phyloP scores from a whole-genome alignment of 73 alveolate species.

The Tetrahymena malaccensis region DNA sequence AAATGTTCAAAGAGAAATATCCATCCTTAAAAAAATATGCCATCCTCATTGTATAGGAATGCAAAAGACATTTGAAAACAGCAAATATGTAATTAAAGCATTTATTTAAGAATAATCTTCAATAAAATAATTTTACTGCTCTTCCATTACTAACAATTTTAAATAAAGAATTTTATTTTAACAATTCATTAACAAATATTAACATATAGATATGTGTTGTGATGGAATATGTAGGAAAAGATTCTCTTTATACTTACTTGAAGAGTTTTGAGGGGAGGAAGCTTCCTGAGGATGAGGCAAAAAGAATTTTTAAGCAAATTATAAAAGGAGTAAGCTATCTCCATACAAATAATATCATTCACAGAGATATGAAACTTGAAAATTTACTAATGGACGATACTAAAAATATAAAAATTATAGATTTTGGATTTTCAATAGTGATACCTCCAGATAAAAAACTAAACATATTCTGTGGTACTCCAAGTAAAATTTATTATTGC shows the following conservation, averaged over 20 bases:
- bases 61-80: conserved; percentile 31
- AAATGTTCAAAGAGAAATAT: conserved; percentile 37
- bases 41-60: conserved; percentile 38
- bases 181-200: background rate
- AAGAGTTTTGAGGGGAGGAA: conserved; percentile 38
- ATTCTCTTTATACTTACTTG: conserved; percentile 32
- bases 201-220: conserved; percentile 32
- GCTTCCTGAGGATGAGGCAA: conserved; percentile 63
- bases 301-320: conserved; percentile 50
- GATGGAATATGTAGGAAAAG: conserved; percentile 59
- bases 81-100: background rate
- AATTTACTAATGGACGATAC: conserved; percentile 58
- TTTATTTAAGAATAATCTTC: too few species aligned
- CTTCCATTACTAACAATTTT: too few species aligned
- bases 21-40: conserved; percentile 1
- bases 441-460: conserved; percentile 28
- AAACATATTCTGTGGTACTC: conserved; percentile 74
- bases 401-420: conserved; percentile 59
- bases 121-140: too few species aligned
- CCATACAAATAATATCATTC: conserved; percentile 55
- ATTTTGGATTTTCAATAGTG: conserved; percentile 66
- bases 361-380: conserved; percentile 77
- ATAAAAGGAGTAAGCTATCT: conserved; percentile 50
- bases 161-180: background rate
- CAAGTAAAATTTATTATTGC: conserved; percentile 16